Percentiles rank a stretch among this genome's conserved stretches.
These are phyloP conservation scores for Phellopilus nigrolimitatus DNA, from an alignment of 1,284 basidiomycete genomes.

Conservation along the genomic window DNA sequence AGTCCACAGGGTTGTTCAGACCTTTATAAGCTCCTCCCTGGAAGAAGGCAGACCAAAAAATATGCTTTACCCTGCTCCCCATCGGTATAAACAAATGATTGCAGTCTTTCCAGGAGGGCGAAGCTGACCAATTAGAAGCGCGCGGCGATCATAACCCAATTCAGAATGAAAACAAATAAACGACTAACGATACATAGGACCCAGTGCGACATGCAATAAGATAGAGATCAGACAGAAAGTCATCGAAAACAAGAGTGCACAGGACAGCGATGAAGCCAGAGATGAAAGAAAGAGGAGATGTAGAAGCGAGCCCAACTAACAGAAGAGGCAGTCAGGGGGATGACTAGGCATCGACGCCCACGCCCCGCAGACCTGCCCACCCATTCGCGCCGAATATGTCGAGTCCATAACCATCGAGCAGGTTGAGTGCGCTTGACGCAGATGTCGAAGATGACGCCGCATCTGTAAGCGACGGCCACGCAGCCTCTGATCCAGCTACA, in stretches of 20 bases:
- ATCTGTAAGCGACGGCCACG: conserved; percentile 5
- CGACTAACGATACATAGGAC: background rate
- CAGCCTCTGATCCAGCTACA: background rate
- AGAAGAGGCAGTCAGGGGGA: background rate
- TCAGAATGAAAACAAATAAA: background rate
- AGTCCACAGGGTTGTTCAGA: no score
- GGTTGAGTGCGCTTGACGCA: background rate
- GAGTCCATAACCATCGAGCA: background rate
- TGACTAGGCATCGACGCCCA: background rate
- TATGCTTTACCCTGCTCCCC: no score
- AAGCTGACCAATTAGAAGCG: no score
- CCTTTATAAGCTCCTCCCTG: no score
- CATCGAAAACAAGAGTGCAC: background rate
- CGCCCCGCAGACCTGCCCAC: background rate
- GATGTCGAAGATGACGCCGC: background rate
- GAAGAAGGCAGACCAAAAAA: no score
- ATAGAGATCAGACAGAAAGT: no score
- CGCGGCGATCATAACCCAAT: no score
- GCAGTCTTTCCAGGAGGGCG: no score
- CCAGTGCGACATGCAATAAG: no score
- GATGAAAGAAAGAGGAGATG: background rate
- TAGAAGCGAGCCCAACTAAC: background rate
- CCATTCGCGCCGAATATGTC: background rate
- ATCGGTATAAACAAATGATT: no score
- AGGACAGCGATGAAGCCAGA: background rate